Percentiles rank a stretch among this genome's conserved stretches.
Evolutionary conservation across 345 rosid species (phyloP).

Genomic region (Mercurialis annua): DNA sequence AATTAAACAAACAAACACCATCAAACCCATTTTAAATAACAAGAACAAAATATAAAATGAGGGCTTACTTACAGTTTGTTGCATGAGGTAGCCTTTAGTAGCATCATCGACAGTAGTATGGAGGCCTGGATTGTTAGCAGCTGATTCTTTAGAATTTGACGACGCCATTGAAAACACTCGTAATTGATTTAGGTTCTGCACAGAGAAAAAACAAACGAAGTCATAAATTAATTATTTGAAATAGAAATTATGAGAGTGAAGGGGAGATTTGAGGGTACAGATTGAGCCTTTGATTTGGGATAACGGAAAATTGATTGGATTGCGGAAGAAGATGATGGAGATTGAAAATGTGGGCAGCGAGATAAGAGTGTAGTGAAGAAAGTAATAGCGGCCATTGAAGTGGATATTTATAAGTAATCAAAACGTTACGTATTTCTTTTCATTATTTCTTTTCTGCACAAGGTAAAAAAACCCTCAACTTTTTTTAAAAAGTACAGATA

Average conservation of each 20-base stretch:
- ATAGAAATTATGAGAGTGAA: not conserved
- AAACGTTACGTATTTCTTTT: too few relatives aligned
- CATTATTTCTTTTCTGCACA: too few relatives aligned
- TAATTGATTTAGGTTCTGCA: not conserved
- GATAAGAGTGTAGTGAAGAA: not conserved
- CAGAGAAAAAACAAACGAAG: not conserved
- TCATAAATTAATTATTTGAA: not conserved
- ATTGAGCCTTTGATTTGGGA: not conserved
- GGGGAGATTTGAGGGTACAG: not conserved
- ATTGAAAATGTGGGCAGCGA: constrained; percentile 7
- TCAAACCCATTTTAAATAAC: not conserved
- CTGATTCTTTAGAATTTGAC: constrained; percentile 54
- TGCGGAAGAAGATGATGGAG: not conserved
- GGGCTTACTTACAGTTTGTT: constrained; percentile 73
- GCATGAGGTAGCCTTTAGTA: constrained; percentile 82
- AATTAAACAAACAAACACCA: not conserved
- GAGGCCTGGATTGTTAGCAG: constrained; percentile 79
- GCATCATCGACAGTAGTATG: constrained; percentile 58
- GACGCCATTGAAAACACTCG: constrained; percentile 69
- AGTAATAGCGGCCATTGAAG: too few relatives aligned
- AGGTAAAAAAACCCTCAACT: too few relatives aligned
- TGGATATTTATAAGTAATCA: too few relatives aligned
- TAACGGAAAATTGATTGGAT: not conserved
- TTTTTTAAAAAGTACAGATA: too few relatives aligned
- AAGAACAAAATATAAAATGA: not conserved